Percentiles rank a stretch among this genome's conserved stretches.
These are phyloP conservation scores for Fusarium sp. DNA, from an alignment of 2,329 filamentous ascomycete species.

Conservation along the genomic window DNA sequence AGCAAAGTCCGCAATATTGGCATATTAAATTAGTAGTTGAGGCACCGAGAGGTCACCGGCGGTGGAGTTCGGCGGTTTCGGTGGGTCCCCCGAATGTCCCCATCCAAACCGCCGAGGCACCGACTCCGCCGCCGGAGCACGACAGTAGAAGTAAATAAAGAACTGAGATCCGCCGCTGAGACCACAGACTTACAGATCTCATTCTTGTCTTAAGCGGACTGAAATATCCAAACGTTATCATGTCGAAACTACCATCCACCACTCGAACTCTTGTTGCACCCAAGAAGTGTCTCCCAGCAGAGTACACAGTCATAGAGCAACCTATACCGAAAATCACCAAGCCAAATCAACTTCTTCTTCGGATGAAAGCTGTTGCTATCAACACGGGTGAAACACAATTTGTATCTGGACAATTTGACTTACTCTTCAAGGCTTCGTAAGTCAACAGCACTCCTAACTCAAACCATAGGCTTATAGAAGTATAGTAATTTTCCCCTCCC, in stretches of 20 bases:
- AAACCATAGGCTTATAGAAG: neutral
- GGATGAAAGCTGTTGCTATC: conserved; percentile 53
- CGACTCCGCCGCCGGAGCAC: conserved; percentile 26
- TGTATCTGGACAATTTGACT: conserved; percentile 41
- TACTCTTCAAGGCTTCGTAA: conserved; percentile 48
- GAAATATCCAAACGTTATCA: neutral
- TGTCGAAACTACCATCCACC: conserved; percentile 50
- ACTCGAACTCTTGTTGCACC: conserved; percentile 60
- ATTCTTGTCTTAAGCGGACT: too few relatives aligned
- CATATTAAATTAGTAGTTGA: neutral
- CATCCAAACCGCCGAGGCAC: conserved; percentile 36
- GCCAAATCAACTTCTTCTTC: conserved; percentile 58
- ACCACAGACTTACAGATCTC: too few relatives aligned
- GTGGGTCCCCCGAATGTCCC: conserved; percentile 29
- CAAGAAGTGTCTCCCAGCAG: conserved; percentile 53
- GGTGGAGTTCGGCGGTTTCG: conserved; percentile 45
- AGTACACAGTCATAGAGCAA: conserved; percentile 56
- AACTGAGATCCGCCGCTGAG: neutral
- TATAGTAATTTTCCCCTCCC: conserved; percentile 35
- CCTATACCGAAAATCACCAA: conserved; percentile 58
- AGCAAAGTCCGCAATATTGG: neutral
- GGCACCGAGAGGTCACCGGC: conserved; percentile 12
- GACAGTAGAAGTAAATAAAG: conserved; percentile 29
- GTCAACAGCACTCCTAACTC: neutral
- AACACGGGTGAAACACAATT: conserved; percentile 52